Percentiles rank a stretch among this genome's conserved stretches.
phyloP scores from a whole-genome alignment of 495 filamentous ascomycete genomes.

The Bryoglossum gracile region DNA sequence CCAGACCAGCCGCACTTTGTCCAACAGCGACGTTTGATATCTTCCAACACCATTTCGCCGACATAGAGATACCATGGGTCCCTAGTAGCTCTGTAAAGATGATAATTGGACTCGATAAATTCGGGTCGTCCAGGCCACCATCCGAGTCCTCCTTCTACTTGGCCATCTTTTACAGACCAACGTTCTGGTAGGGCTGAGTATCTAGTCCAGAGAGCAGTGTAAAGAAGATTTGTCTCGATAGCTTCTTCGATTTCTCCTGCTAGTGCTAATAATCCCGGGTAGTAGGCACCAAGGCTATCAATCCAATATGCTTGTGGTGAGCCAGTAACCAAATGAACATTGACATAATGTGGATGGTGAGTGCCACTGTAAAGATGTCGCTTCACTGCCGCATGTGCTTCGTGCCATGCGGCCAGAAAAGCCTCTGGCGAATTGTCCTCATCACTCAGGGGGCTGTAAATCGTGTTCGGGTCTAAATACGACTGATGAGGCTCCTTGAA shows the following conservation, averaged over 20 bases:
- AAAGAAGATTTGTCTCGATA: constrained; percentile 77
- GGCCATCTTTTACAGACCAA: constrained; percentile 81
- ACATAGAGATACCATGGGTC: constrained; percentile 96
- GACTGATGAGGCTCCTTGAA: constrained; percentile 19
- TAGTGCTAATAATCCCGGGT: constrained; percentile 80
- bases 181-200: constrained; percentile 89
- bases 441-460: constrained; percentile 52
- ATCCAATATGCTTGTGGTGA: constrained; percentile 79
- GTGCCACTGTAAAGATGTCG: constrained; percentile 71
- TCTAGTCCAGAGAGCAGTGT: constrained; percentile 88
- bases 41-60: constrained; percentile 88
- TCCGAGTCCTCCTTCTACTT: constrained; percentile 75
- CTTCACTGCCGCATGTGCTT: constrained; percentile 76
- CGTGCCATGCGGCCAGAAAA: constrained; percentile 79
- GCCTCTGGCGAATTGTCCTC: constrained; percentile 64
- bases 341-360: constrained; percentile 82
- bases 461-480: constrained; percentile 47
- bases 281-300: constrained; percentile 91
- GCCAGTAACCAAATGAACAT: constrained; percentile 81
- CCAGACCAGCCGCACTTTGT: constrained; percentile 93
- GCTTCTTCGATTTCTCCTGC: constrained; percentile 88
- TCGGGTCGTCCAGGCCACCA: constrained; percentile 96
- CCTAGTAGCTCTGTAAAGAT: constrained; percentile 84
- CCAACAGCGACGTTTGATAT: constrained; percentile 87
- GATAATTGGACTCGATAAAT: constrained; percentile 92